A percentile compares a stretch with the other conserved stretches of the same genome.
Evolutionary conservation across 2,329 filamentous ascomycete species (phyloP).

Genomic region (Monosporascus sp.): DNA sequence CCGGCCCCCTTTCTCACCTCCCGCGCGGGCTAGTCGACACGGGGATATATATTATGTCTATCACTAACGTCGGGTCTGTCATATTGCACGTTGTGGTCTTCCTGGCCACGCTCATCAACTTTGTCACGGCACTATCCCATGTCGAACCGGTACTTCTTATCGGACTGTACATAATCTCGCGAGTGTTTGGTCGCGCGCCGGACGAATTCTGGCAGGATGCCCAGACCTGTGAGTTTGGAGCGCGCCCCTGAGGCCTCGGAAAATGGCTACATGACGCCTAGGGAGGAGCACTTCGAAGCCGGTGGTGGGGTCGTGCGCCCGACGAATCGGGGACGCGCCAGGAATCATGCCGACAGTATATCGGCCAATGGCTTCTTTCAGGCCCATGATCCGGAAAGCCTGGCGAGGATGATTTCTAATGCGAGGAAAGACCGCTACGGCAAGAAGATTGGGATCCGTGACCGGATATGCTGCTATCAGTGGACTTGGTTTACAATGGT

Average conservation of each 20-base stretch:
- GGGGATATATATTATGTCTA: slow-evolving; percentile 35
- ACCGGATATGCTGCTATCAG: slow-evolving; percentile 47
- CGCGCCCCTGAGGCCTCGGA: slow-evolving; percentile 1
- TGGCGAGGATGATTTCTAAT: slow-evolving; percentile 31
- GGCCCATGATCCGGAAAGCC: slow-evolving; percentile 16
- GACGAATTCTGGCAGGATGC: slow-evolving; percentile 38
- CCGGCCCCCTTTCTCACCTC: neutral
- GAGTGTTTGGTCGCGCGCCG: slow-evolving; percentile 41
- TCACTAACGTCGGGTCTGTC: slow-evolving; percentile 47
- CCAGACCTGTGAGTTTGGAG: slow-evolving; percentile 12
- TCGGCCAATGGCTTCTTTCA: neutral
- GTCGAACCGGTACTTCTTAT: slow-evolving; percentile 43
- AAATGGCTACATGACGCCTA: slow-evolving; percentile 24
- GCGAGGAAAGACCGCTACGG: slow-evolving; percentile 18
- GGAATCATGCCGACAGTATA: neutral
- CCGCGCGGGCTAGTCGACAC: too few relatives aligned
- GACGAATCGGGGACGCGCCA: neutral
- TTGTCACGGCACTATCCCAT: slow-evolving; percentile 44
- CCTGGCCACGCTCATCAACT: slow-evolving; percentile 48
- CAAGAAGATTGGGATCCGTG: slow-evolving; percentile 39
- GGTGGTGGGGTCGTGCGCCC: too few relatives aligned
- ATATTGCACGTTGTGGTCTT: slow-evolving; percentile 48
- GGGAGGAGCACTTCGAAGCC: slow-evolving; percentile 16
- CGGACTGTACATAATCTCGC: slow-evolving; percentile 43
- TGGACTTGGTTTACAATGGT: slow-evolving; percentile 76